Base-by-base conservation (phyloP, 441 rosid genomes). In the Macaranga tanarius region DNA sequence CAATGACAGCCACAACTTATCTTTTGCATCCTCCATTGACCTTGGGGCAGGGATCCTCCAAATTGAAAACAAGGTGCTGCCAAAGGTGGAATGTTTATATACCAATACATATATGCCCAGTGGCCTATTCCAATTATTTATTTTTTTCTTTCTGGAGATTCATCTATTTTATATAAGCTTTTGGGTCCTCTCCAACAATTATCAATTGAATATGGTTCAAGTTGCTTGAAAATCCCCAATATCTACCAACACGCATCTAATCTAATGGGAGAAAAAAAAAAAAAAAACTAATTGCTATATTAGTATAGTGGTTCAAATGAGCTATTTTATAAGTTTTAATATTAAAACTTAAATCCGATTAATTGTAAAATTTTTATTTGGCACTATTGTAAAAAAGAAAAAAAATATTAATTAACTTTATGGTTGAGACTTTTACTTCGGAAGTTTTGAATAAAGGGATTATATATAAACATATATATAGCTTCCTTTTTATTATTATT, bases 11-110 rank as follows among this genome's bases (percentile, higher is more conserved):
- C 75, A 65, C 71, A 34, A 16, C 10, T 51, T 12, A 1, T 15
- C 10, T 20, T 25, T 42, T 17, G 38, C 7, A 6, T 0, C 23
- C 51, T 77, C 77, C 80, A 13, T 42, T 64, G 75, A 73, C 69
- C 25, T 59, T 69, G 72, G 74, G 69, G 5, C 23, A 19, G 26
- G 11, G 11, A 40, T 2, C 45, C 3, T 62, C 51, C 17, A 19
- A 26, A 38, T 42, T 34, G n/a, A 58, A 47, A 66, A 26, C 69
- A 28, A 23, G 48, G 15, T 17, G 26, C 5, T 56, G 60, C 60
- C 7, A 20, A 56, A 56, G 31, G 15, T 54, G 57, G 10, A 54
- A 54, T 0, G 38, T 63, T 44, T n/a, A 42, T 48, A 63, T n/a
- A n/a, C 52, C 34, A 7, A 45, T 44, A 60, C 20, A 58, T 34